Conservation (phyloP, 306 rosid species). For the Luffa acutangula region DNA sequence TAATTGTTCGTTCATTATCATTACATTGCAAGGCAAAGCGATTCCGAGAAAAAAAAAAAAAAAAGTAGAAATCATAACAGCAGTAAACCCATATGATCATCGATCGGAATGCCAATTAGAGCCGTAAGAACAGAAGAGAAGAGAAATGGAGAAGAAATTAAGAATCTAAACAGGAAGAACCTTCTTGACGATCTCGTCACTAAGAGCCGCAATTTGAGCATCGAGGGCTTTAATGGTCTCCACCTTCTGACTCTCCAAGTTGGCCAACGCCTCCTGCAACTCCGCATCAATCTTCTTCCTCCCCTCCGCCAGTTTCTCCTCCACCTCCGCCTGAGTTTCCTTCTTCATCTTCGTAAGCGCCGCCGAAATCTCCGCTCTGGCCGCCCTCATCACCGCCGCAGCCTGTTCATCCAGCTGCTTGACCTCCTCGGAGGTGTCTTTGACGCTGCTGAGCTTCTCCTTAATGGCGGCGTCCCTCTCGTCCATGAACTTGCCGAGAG, state of each 20-base stretch:
- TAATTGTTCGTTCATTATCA: neutral
- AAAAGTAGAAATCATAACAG: neutral
- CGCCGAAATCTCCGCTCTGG: conserved; percentile 79
- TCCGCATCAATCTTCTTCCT: conserved; percentile 76
- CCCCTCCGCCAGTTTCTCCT: conserved; percentile 66
- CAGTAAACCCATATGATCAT: neutral
- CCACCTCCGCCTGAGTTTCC: conserved; percentile 81
- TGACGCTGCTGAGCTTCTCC: conserved; percentile 70
- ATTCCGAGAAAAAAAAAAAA: neutral
- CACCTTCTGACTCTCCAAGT: conserved; percentile 64
- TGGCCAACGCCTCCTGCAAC: conserved; percentile 63
- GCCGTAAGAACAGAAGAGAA: neutral
- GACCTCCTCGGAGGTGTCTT: conserved; percentile 70
- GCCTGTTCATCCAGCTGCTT: conserved; percentile 84
- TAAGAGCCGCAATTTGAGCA: conserved; percentile 61
- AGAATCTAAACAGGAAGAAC: conserved; percentile 58
- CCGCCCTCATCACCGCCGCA: conserved; percentile 52
- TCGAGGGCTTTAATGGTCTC: conserved; percentile 74
- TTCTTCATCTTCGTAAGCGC: conserved; percentile 88
- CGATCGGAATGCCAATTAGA: neutral
- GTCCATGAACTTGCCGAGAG: conserved; percentile 87
- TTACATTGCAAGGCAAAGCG: neutral
- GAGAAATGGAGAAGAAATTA: neutral
- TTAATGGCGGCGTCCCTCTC: conserved; percentile 60
- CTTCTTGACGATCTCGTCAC: conserved; percentile 81